Evolutionary conservation across 192 early-diverging fungal species (phyloP).

Genomic region (Thamnidium elegans): DNA sequence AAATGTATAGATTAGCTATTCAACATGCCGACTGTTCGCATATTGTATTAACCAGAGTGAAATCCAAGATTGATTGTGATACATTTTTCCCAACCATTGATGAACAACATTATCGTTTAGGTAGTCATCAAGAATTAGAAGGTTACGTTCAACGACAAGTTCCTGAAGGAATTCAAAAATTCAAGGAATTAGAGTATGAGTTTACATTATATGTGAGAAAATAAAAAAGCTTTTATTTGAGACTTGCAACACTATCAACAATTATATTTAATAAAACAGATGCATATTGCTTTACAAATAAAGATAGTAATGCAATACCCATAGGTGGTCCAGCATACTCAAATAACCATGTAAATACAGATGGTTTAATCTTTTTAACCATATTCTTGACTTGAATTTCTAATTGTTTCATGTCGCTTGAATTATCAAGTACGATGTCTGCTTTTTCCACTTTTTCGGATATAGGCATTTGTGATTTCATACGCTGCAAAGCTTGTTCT

Average conservation of each 20-base stretch:
- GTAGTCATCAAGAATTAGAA: constrained; percentile 50
- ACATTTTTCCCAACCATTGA: constrained; percentile 73
- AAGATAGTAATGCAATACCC: constrained; percentile 15
- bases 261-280: not conserved
- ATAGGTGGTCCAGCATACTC: constrained; percentile 30
- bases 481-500: constrained; percentile 63
- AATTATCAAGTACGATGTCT: constrained; percentile 84
- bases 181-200: constrained; percentile 60
- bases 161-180: constrained; percentile 43
- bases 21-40: constrained; percentile 49
- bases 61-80: constrained; percentile 66
- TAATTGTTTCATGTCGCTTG: constrained; percentile 56
- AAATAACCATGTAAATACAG: constrained; percentile 26
- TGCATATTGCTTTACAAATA: not conserved
- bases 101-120: constrained; percentile 29
- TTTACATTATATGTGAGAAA: constrained; percentile 49
- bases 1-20: constrained; percentile 72
- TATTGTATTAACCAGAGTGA: constrained; percentile 71
- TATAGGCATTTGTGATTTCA: constrained; percentile 82
- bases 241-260: not conserved
- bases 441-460: constrained; percentile 75
- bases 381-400: constrained; percentile 33
- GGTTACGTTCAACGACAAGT: constrained; percentile 39
- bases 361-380: constrained; percentile 23
- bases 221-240: constrained; percentile 10